These are phyloP conservation scores for Panicum miliaceum DNA, from an alignment of 176 grass and related monocot species.

Conservation along the genomic window DNA sequence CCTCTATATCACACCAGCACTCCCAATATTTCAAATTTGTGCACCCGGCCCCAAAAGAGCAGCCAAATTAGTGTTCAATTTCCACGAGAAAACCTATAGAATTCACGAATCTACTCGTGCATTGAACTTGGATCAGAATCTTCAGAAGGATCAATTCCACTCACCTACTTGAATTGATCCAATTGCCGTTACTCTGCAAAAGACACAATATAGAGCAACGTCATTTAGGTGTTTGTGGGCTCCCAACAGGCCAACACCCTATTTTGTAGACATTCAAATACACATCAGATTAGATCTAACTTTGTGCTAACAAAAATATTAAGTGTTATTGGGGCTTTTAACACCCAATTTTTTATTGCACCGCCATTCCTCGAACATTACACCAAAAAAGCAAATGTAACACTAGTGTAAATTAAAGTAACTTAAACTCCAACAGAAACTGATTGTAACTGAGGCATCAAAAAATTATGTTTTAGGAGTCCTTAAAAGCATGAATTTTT, in stretches of 20 bases:
- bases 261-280: not conserved
- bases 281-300: not conserved
- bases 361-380: not conserved
- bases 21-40: slow-evolving; percentile 53
- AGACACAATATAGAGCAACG: not conserved
- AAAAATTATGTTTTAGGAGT: not conserved
- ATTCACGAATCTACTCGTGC: slow-evolving; percentile 33
- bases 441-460: not conserved
- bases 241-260: not conserved
- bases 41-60: slow-evolving; percentile 34
- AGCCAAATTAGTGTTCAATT: slow-evolving; percentile 44
- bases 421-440: not conserved
- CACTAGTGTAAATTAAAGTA: not conserved
- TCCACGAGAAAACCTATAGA: slow-evolving; percentile 40
- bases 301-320: not conserved
- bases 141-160: slow-evolving; percentile 46
- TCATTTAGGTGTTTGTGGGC: slow-evolving; percentile 3
- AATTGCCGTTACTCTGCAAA: slow-evolving; percentile 48
- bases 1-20: slow-evolving; percentile 51
- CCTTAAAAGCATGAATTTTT: not conserved
- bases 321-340: not conserved
- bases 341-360: not conserved
- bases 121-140: slow-evolving; percentile 37
- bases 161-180: slow-evolving; percentile 60
- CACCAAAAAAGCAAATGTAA: not conserved